Evolutionary conservation across 2,329 filamentous ascomycete species (phyloP).

Genomic region (Eurotiales sp.): DNA sequence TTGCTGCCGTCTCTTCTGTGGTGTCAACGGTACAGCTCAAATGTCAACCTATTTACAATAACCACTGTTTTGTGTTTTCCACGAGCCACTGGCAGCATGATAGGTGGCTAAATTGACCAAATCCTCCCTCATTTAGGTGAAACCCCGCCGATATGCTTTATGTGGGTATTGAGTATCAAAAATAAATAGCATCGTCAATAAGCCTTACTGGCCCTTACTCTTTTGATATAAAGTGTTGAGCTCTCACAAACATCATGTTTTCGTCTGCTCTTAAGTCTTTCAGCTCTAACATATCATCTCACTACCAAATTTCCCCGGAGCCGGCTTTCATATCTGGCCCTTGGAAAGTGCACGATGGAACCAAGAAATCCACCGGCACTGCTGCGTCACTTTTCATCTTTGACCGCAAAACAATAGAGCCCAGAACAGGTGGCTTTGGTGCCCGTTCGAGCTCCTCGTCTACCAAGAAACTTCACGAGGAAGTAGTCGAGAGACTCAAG

Average conservation of each 20-base stretch:
- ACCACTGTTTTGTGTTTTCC: not conserved
- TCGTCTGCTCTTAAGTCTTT: conserved; percentile 92
- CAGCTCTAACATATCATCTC: conserved; percentile 84
- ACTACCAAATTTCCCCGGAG: conserved; percentile 77
- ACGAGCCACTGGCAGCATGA: not conserved
- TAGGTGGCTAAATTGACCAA: not conserved
- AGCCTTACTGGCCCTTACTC: not conserved
- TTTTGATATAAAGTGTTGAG: conserved; percentile 2
- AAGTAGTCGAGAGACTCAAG: conserved; percentile 85
- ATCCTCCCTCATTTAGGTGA: not conserved
- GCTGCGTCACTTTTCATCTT: conserved; percentile 90
- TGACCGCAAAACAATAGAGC: conserved; percentile 80
- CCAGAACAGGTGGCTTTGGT: conserved; percentile 59
- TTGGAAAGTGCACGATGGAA: conserved; percentile 97
- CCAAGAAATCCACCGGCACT: conserved; percentile 92
- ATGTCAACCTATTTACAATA: not conserved
- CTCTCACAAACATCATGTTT: conserved; percentile 65
- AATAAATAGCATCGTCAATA: not conserved
- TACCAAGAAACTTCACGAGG: conserved; percentile 77
- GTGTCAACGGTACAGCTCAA: not conserved
- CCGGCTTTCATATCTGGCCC: conserved; percentile 79
- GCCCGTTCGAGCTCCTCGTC: conserved; percentile 61
- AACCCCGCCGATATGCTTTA: conserved; percentile 2
- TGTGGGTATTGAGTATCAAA: not conserved
- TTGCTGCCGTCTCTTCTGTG: not conserved